Conservation (phyloP, 2,329 filamentous ascomycete species). For the Sphaerulina vaccinii region DNA sequence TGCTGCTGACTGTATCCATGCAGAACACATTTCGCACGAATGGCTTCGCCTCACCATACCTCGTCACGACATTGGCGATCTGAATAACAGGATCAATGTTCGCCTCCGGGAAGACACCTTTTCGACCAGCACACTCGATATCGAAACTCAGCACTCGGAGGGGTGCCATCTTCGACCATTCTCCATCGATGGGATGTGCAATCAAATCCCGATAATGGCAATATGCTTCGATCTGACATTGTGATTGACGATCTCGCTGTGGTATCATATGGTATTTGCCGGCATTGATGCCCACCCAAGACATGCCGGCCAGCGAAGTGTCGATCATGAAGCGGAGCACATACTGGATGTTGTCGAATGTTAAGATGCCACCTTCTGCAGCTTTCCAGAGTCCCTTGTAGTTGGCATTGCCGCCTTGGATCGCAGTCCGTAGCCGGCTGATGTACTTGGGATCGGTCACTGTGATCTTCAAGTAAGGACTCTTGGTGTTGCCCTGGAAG, state of each 20-base stretch:
- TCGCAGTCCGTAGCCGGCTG: slow-evolving; percentile 67
- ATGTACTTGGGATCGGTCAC: slow-evolving; percentile 88
- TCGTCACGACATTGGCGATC: slow-evolving; percentile 92
- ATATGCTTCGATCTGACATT: slow-evolving; percentile 92
- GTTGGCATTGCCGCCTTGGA: slow-evolving; percentile 76
- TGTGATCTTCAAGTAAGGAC: slow-evolving; percentile 88
- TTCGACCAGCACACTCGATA: slow-evolving; percentile 96
- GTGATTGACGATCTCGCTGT: slow-evolving; percentile 71
- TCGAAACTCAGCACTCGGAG: slow-evolving; percentile 92
- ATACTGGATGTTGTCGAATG: slow-evolving; percentile 95
- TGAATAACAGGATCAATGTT: slow-evolving; percentile 93
- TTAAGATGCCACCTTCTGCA: slow-evolving; percentile 70
- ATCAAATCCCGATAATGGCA: slow-evolving; percentile 81
- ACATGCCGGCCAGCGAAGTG: slow-evolving; percentile 92
- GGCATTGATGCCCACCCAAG: slow-evolving; percentile 86
- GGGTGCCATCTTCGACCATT: slow-evolving; percentile 98
- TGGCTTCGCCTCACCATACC: slow-evolving; percentile 91
- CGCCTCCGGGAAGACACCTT: slow-evolving; percentile 94
- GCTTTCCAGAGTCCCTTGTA: slow-evolving; percentile 88
- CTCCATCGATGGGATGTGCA: slow-evolving; percentile 82
- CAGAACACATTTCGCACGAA: slow-evolving; percentile 97
- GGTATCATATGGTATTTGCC: slow-evolving; percentile 70
- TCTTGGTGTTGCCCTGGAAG: slow-evolving; percentile 90
- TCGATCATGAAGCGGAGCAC: slow-evolving; percentile 97
- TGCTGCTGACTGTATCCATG: slow-evolving; percentile 84